phyloP scores from a whole-genome alignment of 495 filamentous ascomycete species.

The Aspergillus heteromorphus region DNA sequence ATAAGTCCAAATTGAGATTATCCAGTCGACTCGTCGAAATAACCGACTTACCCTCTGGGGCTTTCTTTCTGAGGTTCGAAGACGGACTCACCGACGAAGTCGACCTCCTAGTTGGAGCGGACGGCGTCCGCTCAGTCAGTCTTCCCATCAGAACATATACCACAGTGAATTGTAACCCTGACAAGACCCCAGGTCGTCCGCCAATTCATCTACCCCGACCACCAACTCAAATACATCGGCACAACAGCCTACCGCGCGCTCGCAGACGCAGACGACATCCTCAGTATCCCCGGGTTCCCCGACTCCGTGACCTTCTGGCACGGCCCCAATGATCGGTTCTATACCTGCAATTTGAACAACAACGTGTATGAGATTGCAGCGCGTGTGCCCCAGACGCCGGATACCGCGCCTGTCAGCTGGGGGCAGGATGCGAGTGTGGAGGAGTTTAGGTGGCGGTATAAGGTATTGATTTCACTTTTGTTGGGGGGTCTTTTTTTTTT shows the following conservation, averaged over 20 bases:
- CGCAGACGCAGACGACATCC: slow-evolving; percentile 11
- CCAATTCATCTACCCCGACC: slow-evolving; percentile 18
- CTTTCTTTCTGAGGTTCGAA: slow-evolving; percentile 15
- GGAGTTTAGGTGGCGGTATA: slow-evolving; percentile 12
- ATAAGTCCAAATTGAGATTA: slow-evolving; percentile 12
- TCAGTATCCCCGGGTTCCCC: slow-evolving; percentile 17
- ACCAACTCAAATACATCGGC: slow-evolving; percentile 18
- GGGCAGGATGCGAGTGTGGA: slow-evolving; percentile 13
- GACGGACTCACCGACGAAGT: slow-evolving; percentile 18
- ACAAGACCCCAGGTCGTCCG: slow-evolving; percentile 15
- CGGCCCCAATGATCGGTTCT: slow-evolving; percentile 17
- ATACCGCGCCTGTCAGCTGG: slow-evolving; percentile 18
- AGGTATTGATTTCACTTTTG: no score
- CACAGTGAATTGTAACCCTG: not conserved
- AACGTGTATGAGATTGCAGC: slow-evolving; percentile 20
- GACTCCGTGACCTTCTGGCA: slow-evolving; percentile 24
- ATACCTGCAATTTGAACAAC: slow-evolving; percentile 19
- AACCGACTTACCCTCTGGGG: not conserved
- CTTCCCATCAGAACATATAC: not conserved
- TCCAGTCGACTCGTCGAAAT: slow-evolving; percentile 10
- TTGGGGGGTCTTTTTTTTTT: no score
- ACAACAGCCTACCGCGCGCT: slow-evolving; percentile 21
- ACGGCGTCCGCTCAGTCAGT: slow-evolving; percentile 23
- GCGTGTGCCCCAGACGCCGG: slow-evolving; percentile 3
- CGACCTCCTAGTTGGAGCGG: slow-evolving; percentile 23